phyloP scores from a whole-genome alignment of 2,329 filamentous ascomycete species.

The Calycina herbarum region DNA sequence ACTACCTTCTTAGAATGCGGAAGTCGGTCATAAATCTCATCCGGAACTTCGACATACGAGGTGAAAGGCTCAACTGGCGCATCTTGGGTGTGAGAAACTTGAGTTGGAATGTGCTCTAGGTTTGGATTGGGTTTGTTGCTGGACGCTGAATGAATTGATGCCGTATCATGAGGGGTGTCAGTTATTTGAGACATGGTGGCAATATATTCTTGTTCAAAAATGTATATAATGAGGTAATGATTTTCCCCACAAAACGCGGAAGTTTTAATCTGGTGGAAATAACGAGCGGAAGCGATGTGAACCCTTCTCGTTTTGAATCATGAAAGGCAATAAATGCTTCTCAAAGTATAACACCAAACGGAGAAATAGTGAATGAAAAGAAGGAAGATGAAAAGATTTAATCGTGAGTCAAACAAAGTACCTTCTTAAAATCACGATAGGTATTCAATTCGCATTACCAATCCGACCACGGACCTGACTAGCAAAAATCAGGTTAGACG shows the following conservation, averaged over 20 bases:
- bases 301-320: conserved; percentile 13
- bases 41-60: conserved; percentile 37
- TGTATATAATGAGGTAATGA: conserved; percentile 11
- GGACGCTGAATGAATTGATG: conserved; percentile 27
- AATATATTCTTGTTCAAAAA: conserved; percentile 12
- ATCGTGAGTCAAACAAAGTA: conserved; percentile 1
- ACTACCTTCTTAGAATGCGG: conserved; percentile 60
- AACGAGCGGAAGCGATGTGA: conserved; percentile 3
- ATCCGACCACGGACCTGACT: conserved; percentile 6
- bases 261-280: conserved; percentile 17
- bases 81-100: conserved; percentile 35
- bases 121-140: conserved; percentile 16
- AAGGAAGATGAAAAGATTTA: conserved; percentile 7
- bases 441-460: neutral
- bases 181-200: conserved; percentile 26
- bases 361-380: neutral
- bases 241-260: conserved; percentile 7
- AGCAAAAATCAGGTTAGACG: neutral
- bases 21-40: conserved; percentile 65
- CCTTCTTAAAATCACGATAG: neutral
- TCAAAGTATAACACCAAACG: neutral
- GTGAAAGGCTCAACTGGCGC: conserved; percentile 32
- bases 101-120: conserved; percentile 28
- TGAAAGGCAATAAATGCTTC: conserved; percentile 9
- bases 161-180: conserved; percentile 19